phyloP scores from a whole-genome alignment of 2,329 filamentous ascomycete genomes.

The Cadophora sp. region DNA sequence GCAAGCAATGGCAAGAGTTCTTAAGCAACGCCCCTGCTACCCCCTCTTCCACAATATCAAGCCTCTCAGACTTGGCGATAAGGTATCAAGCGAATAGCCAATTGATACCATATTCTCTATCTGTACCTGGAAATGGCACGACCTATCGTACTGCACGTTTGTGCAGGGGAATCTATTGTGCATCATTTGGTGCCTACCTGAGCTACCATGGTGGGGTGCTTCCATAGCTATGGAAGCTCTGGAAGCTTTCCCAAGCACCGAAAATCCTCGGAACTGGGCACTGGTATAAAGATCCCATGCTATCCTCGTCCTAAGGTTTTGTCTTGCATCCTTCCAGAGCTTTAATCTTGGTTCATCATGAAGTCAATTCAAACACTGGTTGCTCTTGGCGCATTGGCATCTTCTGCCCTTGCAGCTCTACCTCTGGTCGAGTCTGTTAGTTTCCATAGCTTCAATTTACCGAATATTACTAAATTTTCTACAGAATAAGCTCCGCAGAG shows the following conservation, averaged over 20 bases:
- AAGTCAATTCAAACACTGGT: slow-evolving; percentile 11
- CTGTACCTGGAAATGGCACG: neutral
- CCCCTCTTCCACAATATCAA: slow-evolving; percentile 1
- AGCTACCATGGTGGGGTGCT: neutral
- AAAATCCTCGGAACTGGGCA: neutral
- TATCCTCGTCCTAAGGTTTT: neutral
- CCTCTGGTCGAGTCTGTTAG: slow-evolving; percentile 26
- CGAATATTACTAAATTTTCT: neutral
- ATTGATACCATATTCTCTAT: neutral
- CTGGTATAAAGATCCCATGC: neutral
- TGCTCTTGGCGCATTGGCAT: neutral
- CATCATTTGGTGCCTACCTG: neutral
- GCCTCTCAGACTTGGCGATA: neutral
- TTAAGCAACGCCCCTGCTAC: slow-evolving; percentile 2
- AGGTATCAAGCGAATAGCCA: slow-evolving; percentile 1
- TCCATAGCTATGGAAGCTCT: neutral
- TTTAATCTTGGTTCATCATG: neutral
- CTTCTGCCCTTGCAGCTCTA: slow-evolving; percentile 14
- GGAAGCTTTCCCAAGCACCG: neutral
- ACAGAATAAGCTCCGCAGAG: slow-evolving; percentile 27
- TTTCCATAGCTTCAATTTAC: neutral
- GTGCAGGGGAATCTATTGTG: neutral
- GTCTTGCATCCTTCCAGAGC: neutral
- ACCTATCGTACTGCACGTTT: neutral
- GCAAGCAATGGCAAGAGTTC: slow-evolving; percentile 7